Evolutionary conservation across 148 eudicot genomes (phyloP).

Genomic region (Chenopodium formosanum): DNA sequence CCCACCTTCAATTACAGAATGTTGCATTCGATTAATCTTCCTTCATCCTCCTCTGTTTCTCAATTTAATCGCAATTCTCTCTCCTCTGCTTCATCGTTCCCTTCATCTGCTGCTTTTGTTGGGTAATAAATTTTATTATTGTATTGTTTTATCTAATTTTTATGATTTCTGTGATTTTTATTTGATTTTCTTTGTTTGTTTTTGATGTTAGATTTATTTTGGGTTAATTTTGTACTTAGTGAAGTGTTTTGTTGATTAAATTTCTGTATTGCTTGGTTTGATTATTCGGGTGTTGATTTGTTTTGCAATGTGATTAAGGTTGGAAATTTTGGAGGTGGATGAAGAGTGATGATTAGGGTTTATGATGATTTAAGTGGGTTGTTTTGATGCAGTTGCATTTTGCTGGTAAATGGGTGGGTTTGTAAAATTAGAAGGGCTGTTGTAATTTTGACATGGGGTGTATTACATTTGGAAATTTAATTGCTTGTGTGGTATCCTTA

Average conservation of each 20-base stretch:
- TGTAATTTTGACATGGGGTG: not conserved
- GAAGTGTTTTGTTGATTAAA: no score
- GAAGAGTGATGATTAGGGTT: not conserved
- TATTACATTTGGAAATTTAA: not conserved
- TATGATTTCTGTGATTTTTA: not conserved
- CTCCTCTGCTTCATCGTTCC: constrained; percentile 13
- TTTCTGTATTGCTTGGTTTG: not conserved
- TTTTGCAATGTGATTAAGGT: not conserved
- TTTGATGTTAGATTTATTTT: not conserved
- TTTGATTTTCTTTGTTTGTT: not conserved
- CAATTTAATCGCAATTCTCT: not conserved
- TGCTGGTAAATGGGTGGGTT: no score
- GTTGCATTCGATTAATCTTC: constrained; percentile 26
- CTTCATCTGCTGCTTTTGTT: constrained; percentile 1
- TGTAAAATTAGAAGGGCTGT: no score
- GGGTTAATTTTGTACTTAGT: not conserved
- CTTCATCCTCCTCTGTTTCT: constrained; percentile 6
- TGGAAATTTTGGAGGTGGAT: not conserved
- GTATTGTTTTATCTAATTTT: not conserved
- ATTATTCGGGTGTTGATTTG: not conserved
- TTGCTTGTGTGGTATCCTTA: no score
- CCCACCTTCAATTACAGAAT: constrained; percentile 14
- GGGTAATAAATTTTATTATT: constrained; percentile 33
- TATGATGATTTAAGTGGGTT: not conserved
- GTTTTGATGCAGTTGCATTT: no score